Base-by-base conservation (phyloP, 2,329 filamentous ascomycete genomes). In the Aspergillus thermomutatus region DNA sequence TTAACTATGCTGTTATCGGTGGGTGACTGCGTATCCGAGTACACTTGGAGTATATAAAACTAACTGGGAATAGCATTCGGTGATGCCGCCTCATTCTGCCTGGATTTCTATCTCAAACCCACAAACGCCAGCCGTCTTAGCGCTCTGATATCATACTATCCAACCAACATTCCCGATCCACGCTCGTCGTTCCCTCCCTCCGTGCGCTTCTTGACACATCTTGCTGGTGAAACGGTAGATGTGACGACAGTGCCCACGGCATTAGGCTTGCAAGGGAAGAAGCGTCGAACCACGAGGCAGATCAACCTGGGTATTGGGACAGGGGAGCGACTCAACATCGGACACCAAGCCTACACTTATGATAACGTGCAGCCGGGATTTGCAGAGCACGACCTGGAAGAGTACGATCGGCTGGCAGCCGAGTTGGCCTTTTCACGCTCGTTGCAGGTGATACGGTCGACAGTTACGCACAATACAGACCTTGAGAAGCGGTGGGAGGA, bases 351-450 rank as follows among this genome's bases (percentile, higher is more conserved):
- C 3, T 86, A 81, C 65, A 79, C 79, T 0, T 88, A 88, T 62
- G 77, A 80, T 10, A 77, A 79, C 58, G 83, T 74, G 0, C 75
- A 84, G 51, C 75, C 84, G 0, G 89, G 89, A 0, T 92, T 92
- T 60, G 89, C 89, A 0, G 88, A 92, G 71, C 80, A 82, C 21
- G 84, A 90, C 55, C 70, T 89, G 31, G 85, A 89, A 2, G 83
- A 88, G 61, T 91, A 85, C 64, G 82, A 91, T 60, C 77, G 80
- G 9, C 77, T 89, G 3, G 82, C 82, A 0, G 83, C 87, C 1
- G 81, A 82, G n/a, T 66, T 91, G 21, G 87, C 89, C 0, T 91
- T 87, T 82, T 84, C 81, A n/a, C 79, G 89, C 7, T 87, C 84
- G 37, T 66, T 92, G 56, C 77, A 78, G 1, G 73, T 79, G 0